phyloP scores from a whole-genome alignment of 805 yeast genomes.

The Yueomyces sp. region DNA sequence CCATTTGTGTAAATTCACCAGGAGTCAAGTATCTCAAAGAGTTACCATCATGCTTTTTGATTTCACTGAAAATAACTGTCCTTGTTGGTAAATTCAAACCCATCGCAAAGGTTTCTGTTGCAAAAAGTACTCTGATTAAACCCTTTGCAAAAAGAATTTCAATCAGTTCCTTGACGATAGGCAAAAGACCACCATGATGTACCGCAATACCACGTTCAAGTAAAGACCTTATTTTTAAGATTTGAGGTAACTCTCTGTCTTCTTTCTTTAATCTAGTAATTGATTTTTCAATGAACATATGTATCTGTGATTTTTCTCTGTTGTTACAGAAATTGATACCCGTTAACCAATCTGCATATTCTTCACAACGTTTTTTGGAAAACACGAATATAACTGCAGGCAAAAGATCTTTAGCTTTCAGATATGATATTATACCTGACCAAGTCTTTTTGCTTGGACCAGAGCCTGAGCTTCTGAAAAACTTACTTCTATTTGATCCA shows the following conservation, averaged over 20 bases:
- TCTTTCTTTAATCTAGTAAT: slow-evolving; percentile 78
- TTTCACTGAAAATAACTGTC: slow-evolving; percentile 81
- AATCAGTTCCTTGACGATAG: slow-evolving; percentile 85
- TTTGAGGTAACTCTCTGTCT: slow-evolving; percentile 89
- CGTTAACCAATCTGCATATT: slow-evolving; percentile 67
- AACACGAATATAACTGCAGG: slow-evolving; percentile 93
- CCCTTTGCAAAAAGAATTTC: slow-evolving; percentile 85
- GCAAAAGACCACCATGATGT: slow-evolving; percentile 88
- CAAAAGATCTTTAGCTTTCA: slow-evolving; percentile 54
- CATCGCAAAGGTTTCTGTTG: slow-evolving; percentile 98
- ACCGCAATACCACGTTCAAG: slow-evolving; percentile 87
- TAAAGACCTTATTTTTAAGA: slow-evolving; percentile 66
- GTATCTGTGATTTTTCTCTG: slow-evolving; percentile 82
- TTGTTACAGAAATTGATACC: slow-evolving; percentile 70
- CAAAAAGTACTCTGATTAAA: slow-evolving; percentile 79
- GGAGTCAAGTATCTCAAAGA: slow-evolving; percentile 72
- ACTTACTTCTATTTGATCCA: slow-evolving; percentile 24
- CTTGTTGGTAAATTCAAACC: slow-evolving; percentile 93
- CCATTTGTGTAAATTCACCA: slow-evolving; percentile 98
- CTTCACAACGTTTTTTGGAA: slow-evolving; percentile 87
- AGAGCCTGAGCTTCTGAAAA: slow-evolving; percentile 36
- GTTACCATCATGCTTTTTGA: slow-evolving; percentile 84
- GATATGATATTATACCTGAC: slow-evolving; percentile 55
- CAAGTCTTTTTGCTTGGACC: slow-evolving; percentile 67
- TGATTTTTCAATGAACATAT: slow-evolving; percentile 85